Evolutionary conservation across 768 basidiomycete species (phyloP).

Genomic region (Hypholoma sublateritium): DNA sequence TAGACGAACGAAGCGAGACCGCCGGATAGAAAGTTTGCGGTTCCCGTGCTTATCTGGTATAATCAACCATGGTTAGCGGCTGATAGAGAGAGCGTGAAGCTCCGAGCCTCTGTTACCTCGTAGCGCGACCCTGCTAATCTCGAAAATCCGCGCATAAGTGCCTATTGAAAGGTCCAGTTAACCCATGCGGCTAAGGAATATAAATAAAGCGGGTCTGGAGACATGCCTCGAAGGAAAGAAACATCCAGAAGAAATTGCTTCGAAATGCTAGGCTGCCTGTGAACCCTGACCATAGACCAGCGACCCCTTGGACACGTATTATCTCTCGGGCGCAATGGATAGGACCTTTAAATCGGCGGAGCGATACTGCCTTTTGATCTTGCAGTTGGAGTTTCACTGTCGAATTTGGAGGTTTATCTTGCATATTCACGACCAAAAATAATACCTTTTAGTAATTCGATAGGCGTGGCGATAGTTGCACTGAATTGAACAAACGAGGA

Average conservation of each 20-base stretch:
- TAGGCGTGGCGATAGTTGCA: conserved; percentile 70
- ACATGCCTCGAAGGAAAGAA: conserved; percentile 63
- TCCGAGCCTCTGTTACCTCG: conserved; percentile 39
- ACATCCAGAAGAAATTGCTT: conserved; percentile 80
- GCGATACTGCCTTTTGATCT: conserved; percentile 45
- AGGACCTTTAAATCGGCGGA: conserved; percentile 62
- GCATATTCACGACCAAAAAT: background rate
- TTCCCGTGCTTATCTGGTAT: conserved; percentile 55
- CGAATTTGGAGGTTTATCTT: conserved; percentile 16
- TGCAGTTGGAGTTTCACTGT: conserved; percentile 71
- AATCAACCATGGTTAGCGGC: background rate
- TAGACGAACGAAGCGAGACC: conserved; percentile 62
- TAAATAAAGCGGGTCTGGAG: conserved; percentile 1
- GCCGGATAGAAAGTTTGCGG: conserved; percentile 66
- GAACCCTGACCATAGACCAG: conserved; percentile 76
- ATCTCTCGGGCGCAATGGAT: conserved; percentile 69
- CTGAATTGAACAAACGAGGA: conserved; percentile 30
- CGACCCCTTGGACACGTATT: conserved; percentile 55
- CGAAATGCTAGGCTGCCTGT: conserved; percentile 72
- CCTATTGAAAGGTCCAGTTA: conserved; percentile 33
- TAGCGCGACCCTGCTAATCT: conserved; percentile 56
- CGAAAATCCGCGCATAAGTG: conserved; percentile 60
- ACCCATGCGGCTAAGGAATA: conserved; percentile 3
- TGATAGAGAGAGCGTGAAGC: conserved; percentile 3
- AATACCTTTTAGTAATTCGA: conserved; percentile 74